phyloP scores from a whole-genome alignment of 2,329 filamentous ascomycete genomes.

The Neobulgaria alba region DNA sequence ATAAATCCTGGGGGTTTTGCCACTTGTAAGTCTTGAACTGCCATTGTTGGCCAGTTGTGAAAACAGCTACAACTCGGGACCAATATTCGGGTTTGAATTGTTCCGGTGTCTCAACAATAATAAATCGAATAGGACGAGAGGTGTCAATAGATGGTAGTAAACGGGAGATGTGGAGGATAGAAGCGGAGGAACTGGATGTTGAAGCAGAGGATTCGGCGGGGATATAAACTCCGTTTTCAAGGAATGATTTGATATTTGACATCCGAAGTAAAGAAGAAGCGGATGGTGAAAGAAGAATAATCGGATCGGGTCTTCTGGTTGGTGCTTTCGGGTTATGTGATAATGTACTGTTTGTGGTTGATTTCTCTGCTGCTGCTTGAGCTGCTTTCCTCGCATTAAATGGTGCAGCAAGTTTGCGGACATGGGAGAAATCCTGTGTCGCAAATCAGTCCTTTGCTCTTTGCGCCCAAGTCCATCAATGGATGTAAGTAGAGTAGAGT shows the following conservation, averaged over 20 bases:
- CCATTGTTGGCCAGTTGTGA: conserved; percentile 96
- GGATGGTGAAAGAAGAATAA: conserved; percentile 93
- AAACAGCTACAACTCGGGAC: conserved; percentile 89
- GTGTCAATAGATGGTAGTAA: conserved; percentile 63
- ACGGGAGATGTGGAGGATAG: conserved; percentile 72
- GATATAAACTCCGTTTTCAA: conserved; percentile 74
- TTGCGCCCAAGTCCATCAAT: neutral
- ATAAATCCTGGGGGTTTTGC: conserved; percentile 79
- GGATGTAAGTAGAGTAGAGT: neutral
- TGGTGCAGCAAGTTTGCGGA: conserved; percentile 73
- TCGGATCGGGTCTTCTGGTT: conserved; percentile 59
- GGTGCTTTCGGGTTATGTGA: conserved; percentile 46
- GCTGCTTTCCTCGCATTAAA: conserved; percentile 59
- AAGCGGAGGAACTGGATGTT: conserved; percentile 59
- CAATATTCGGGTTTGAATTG: conserved; percentile 98
- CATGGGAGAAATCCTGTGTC: conserved; percentile 79
- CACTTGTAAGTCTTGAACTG: conserved; percentile 99
- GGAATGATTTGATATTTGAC: conserved; percentile 91
- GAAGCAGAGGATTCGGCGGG: conserved; percentile 58
- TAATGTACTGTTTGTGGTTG: conserved; percentile 38
- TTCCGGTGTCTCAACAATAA: conserved; percentile 85
- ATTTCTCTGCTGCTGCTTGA: conserved; percentile 29
- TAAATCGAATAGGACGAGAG: conserved; percentile 74
- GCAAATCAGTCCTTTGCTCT: conserved; percentile 9
- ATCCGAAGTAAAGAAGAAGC: conserved; percentile 91